Conservation (phyloP, 495 filamentous ascomycete genomes). For the Daldinia loculata region DNA sequence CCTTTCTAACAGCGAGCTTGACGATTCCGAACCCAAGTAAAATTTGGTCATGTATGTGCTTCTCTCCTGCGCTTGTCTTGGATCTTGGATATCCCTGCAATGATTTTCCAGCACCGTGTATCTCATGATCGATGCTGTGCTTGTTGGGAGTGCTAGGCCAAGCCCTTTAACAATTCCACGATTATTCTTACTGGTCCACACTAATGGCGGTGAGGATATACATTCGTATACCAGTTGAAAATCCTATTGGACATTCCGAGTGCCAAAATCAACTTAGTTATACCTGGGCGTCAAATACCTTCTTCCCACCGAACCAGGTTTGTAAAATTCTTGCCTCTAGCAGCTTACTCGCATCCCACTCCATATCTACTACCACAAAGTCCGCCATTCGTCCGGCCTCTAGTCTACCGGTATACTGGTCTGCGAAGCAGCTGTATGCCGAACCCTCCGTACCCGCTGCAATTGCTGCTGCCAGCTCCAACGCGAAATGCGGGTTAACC, state of each 20-base stretch:
- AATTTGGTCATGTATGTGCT: neutral
- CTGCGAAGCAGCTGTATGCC: constrained; percentile 67
- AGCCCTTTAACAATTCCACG: constrained; percentile 1
- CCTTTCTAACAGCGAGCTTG: neutral
- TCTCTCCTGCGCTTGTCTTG: neutral
- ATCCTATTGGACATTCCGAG: no score
- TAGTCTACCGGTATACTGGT: constrained; percentile 60
- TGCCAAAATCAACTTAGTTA: neutral
- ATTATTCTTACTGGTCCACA: constrained; percentile 7
- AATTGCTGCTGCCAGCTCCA: constrained; percentile 61
- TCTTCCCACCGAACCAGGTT: constrained; percentile 65
- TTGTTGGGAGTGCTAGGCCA: neutral
- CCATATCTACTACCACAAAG: constrained; percentile 67
- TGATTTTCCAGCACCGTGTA: neutral
- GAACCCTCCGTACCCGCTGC: constrained; percentile 64
- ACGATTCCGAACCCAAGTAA: neutral
- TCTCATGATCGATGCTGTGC: constrained; percentile 12
- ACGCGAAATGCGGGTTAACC: constrained; percentile 62
- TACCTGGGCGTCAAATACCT: constrained; percentile 51
- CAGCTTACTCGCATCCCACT: constrained; percentile 60
- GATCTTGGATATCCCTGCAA: neutral
- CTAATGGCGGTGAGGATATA: constrained; percentile 15
- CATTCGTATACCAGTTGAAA: no score
- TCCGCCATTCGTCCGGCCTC: constrained; percentile 62
- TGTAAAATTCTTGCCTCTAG: constrained; percentile 60